These are phyloP conservation scores for Candida lessepsii DNA, from an alignment of 805 yeast species.

Conservation along the genomic window DNA sequence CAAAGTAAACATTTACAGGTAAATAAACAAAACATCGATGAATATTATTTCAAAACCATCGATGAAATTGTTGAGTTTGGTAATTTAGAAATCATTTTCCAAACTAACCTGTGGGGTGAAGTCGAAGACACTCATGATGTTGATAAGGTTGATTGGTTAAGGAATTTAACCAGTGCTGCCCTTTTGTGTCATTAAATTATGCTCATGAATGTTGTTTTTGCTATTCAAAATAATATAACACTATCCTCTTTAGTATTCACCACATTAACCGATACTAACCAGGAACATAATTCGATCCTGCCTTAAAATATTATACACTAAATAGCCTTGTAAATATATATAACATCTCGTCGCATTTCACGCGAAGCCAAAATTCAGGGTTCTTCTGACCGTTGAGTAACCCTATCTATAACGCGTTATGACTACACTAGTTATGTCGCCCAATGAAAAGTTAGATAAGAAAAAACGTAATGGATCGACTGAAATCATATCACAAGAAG, in stretches of 20 bases:
- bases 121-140: conserved; percentile 99
- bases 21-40: conserved; percentile 29
- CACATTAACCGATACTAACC: too few species aligned
- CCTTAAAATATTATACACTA: too few species aligned
- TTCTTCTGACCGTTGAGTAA: neutral
- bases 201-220: neutral
- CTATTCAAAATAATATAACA: neutral
- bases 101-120: conserved; percentile 94
- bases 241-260: too few species aligned
- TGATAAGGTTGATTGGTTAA: conserved; percentile 83
- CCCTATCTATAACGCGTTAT: conserved; percentile 1
- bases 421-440: conserved; percentile 7
- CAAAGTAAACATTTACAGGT: conserved; percentile 30
- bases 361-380: conserved; percentile 1
- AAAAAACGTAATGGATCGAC: neutral
- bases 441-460: conserved; percentile 2
- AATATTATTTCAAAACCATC: conserved; percentile 41
- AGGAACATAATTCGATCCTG: too few species aligned
- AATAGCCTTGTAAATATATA: too few species aligned
- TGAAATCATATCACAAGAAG: neutral
- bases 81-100: conserved; percentile 78
- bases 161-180: conserved; percentile 80
- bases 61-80: conserved; percentile 77
- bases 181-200: conserved; percentile 28
- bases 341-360: too few species aligned